A percentile compares a stretch with the other conserved stretches of the same genome.
Evolutionary conservation across 1,139 yeast genomes (phyloP).

Genomic region (Scheffersomyces insectosa): DNA sequence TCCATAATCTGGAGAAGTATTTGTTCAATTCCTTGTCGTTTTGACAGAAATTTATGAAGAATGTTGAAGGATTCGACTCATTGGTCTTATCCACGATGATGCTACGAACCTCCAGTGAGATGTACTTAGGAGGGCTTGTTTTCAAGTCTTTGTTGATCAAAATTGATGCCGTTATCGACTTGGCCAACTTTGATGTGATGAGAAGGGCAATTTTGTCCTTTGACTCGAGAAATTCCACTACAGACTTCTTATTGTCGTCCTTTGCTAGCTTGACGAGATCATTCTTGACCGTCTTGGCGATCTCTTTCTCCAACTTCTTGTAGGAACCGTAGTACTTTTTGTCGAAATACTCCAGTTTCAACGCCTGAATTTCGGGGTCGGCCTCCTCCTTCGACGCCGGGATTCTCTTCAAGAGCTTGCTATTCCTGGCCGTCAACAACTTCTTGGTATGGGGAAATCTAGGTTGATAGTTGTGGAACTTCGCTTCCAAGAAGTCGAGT

Average conservation of each 20-base stretch:
- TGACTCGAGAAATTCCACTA: slow-evolving; percentile 20
- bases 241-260: slow-evolving; percentile 22
- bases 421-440: slow-evolving; percentile 49
- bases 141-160: slow-evolving; percentile 27
- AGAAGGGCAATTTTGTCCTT: slow-evolving; percentile 23
- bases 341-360: slow-evolving; percentile 48
- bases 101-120: slow-evolving; percentile 23
- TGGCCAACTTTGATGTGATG: slow-evolving; percentile 35
- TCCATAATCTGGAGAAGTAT: slow-evolving; percentile 59
- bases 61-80: slow-evolving; percentile 45
- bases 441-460: slow-evolving; percentile 56
- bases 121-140: slow-evolving; percentile 33
- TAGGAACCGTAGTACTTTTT: slow-evolving; percentile 53
- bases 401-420: slow-evolving; percentile 44
- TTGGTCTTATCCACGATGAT: slow-evolving; percentile 29
- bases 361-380: slow-evolving; percentile 36
- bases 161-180: slow-evolving; percentile 25
- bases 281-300: slow-evolving; percentile 29
- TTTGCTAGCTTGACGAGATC: slow-evolving; percentile 20
- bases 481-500: slow-evolving; percentile 52
- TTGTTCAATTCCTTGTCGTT: slow-evolving; percentile 41
- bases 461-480: slow-evolving; percentile 45
- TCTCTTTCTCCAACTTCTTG: slow-evolving; percentile 40
- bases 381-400: slow-evolving; percentile 46
- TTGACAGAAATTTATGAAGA: slow-evolving; percentile 49